Percentiles rank a stretch among this genome's conserved stretches.
These are phyloP conservation scores for Cercospora sp. DNA, from an alignment of 2,329 filamentous ascomycete species.

Conservation along the genomic window DNA sequence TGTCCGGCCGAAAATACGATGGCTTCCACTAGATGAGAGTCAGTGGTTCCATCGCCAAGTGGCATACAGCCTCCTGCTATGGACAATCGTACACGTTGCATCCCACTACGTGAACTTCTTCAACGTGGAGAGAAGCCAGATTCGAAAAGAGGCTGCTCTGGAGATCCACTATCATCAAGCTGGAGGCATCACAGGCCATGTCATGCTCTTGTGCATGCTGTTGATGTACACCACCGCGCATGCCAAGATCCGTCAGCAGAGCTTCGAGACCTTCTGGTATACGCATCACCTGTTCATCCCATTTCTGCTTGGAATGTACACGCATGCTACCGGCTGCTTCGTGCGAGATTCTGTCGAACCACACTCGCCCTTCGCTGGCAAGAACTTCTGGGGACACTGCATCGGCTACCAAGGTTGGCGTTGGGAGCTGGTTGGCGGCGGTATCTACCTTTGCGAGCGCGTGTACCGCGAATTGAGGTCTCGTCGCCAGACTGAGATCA, in stretches of 20 bases:
- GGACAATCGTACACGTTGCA: constrained; percentile 71
- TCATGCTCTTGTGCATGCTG: constrained; percentile 99
- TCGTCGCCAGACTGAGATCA: constrained; percentile 81
- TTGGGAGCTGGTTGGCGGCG: constrained; percentile 88
- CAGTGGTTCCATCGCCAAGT: constrained; percentile 96
- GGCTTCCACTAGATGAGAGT: constrained; percentile 91
- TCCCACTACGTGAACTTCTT: constrained; percentile 98
- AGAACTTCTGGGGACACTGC: constrained; percentile 85
- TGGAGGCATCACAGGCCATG: constrained; percentile 90
- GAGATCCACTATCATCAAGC: constrained; percentile 89
- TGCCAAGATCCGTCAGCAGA: constrained; percentile 89
- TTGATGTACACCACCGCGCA: constrained; percentile 97
- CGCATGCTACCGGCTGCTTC: constrained; percentile 93
- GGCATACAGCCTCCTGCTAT: constrained; percentile 84
- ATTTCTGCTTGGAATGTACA: constrained; percentile 90
- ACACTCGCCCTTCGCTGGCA: constrained; percentile 80
- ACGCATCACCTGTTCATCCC: constrained; percentile 98
- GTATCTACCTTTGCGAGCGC: constrained; percentile 81
- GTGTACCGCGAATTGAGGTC: constrained; percentile 88
- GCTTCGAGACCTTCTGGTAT: constrained; percentile 99
- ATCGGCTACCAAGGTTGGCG: constrained; percentile 95
- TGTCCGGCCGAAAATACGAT: constrained; percentile 81
- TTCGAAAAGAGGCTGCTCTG: constrained; percentile 76
- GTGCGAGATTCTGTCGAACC: constrained; percentile 75
- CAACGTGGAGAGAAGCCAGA: constrained; percentile 84